Conservation (phyloP, 2,329 filamentous ascomycete species). For the Aureobasidium sp. region DNA sequence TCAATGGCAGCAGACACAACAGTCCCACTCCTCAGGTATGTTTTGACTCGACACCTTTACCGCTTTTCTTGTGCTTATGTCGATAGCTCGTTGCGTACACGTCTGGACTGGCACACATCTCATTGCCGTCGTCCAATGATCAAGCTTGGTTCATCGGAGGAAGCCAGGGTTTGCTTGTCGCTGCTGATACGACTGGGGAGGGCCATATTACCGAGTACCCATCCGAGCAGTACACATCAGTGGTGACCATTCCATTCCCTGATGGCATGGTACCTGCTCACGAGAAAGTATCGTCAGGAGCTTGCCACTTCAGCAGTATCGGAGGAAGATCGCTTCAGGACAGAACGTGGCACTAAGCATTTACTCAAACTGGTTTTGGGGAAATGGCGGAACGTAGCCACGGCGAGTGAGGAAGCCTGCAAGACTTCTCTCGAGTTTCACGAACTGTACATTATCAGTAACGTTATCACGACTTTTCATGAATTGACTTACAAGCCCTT, state of each 20-base stretch:
- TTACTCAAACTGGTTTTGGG: constrained; percentile 28
- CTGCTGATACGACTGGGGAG: constrained; percentile 23
- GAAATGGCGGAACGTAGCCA: constrained; percentile 36
- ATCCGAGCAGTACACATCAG: constrained; percentile 23
- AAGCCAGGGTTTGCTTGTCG: constrained; percentile 24
- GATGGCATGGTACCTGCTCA: constrained; percentile 15
- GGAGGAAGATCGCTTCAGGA: not conserved
- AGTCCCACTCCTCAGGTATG: constrained; percentile 25
- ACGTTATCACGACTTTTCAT: not conserved
- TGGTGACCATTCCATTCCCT: constrained; percentile 23
- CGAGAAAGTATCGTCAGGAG: constrained; percentile 6
- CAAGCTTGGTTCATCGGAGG: constrained; percentile 28
- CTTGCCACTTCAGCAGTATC: constrained; percentile 12
- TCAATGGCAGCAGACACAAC: constrained; percentile 26
- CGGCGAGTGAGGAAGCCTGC: constrained; percentile 33
- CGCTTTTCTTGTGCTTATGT: not conserved
- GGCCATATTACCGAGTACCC: constrained; percentile 28
- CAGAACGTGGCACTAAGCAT: not conserved
- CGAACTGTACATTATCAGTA: constrained; percentile 28
- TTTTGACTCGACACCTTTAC: not conserved
- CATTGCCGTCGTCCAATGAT: constrained; percentile 18
- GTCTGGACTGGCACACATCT: constrained; percentile 26
- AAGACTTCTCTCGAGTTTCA: constrained; percentile 36
- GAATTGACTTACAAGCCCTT: constrained; percentile 39
- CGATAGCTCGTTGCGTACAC: constrained; percentile 24